Base-by-base conservation (phyloP, 805 yeast genomes). In the Kuraishia floccosa region DNA sequence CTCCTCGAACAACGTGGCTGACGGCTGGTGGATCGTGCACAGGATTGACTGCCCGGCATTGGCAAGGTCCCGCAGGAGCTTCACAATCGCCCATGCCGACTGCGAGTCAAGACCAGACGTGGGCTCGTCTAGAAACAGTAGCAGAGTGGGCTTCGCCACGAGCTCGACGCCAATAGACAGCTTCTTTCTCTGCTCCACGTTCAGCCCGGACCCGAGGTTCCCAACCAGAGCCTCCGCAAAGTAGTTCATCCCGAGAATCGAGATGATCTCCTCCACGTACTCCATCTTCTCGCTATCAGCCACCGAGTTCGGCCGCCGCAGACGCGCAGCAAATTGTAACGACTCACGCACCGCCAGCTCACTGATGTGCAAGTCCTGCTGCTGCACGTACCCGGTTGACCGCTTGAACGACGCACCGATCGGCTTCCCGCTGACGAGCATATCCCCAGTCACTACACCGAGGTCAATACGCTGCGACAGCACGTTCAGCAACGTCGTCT, bases 1-100 rank as follows among this genome's bases (percentile, higher is more conserved):
- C 36, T 58, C 58, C 38, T 63, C 62, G 44, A 67, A 55, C 32
- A 66, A 48, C 10, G 66, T 56, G 11, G 72, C 68, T 10, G 72
- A 65, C 35, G 72, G 74, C 46, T 68, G 74, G 46, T 68, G 74
- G 38, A 68, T 67, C 11, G 73, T 67, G 54, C 73, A 67, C 43
- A 68, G 46, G 34, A 66, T 64, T 10, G 70, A 60, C 40, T 65
- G 69, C 11, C 72, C 71, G 27, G 63, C 58, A 29, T 49, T 49
- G 6, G 70, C 63, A 40, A 67, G 48, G 32, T 51, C 54, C 36
- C 60, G 51, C 42, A 68, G 45, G 37, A 66, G 50, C 42, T 61
- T 56, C 28, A 67, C 54, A 42, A 68, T 65, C 24, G 72, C 54
- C 66, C 68, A 67, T 6, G 73, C 60, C n/a, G 69, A 58, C 39